Evolutionary conservation across 2,329 filamentous ascomycete species (phyloP), one percentile per base, ranked within the genome.

Genomic region (Trichophyton verrucosum): DNA sequence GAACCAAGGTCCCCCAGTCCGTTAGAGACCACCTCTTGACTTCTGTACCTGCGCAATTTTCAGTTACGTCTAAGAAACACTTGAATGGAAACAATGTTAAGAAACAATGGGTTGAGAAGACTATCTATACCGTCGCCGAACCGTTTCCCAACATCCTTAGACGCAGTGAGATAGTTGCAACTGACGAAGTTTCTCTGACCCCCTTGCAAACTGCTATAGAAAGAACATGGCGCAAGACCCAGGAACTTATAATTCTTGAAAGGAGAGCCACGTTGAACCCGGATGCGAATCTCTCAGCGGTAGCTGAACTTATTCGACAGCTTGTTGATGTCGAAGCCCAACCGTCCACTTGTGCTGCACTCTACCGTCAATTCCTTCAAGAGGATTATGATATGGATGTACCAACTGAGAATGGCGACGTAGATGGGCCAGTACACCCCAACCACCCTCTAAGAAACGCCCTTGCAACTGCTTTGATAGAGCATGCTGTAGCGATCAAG

Each of bases 181-280:
- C 82, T 0, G 82, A 86, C 17, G 85, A 86, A 57, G 73, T 90
- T 17, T 80, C 80, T 9, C 78, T 96, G 27, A 82, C 82, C 36
- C 85, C 91, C 5, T 79, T 94, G 62, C 88, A 96, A 73, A 91
- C 90, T n/a, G 92, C 88, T 0, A 79, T 97, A 63, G 92, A 97
- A 72, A 86, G 92, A 15, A 92, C 94, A 36, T 86, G 89, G 67
- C 85, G 91, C 62, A 96, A 96, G 77, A 95, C 92, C 0, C 84
- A 89, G 62, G 92, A 97, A 73, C 83, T 97, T 76, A 79, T 83
- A 1, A 75, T 81, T 0, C 77, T 96, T 0, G 90, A 95, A 71
- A 89, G 86, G 71, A 85, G 85, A 57, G 79, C 92, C 7, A 76
- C 80, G 0, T 85, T 89, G 22, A 87, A 87, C 3, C 88, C 92